Conservation (phyloP, 495 filamentous ascomycete genomes). For the Trichoderma orchidacearum region DNA sequence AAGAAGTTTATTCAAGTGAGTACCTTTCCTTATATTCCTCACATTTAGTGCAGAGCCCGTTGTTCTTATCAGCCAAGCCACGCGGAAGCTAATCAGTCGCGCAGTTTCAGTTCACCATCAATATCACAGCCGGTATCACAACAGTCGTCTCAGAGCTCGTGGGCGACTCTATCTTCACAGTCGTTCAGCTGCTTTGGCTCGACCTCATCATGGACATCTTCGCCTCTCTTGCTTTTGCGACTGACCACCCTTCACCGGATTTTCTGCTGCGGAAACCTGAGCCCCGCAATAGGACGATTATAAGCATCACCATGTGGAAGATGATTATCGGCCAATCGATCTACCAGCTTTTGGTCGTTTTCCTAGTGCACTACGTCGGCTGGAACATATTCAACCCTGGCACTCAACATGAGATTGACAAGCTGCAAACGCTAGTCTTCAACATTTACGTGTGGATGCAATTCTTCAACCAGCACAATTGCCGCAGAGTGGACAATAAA, state of each 20-base stretch:
- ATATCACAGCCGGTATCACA: conserved; percentile 78
- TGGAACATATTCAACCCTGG: conserved; percentile 21
- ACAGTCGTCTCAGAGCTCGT: conserved; percentile 52
- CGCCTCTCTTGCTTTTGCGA: conserved; percentile 81
- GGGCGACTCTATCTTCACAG: conserved; percentile 56
- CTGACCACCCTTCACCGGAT: conserved; percentile 58
- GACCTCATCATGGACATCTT: conserved; percentile 96
- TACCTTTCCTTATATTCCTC: neutral
- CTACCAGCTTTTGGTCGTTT: conserved; percentile 62
- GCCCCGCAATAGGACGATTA: conserved; percentile 61
- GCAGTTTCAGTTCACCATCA: conserved; percentile 84
- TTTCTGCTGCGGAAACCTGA: conserved; percentile 67
- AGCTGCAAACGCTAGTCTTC: conserved; percentile 61
- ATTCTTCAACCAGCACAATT: conserved; percentile 81
- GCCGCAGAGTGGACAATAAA: conserved; percentile 73
- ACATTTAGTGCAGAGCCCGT: no score
- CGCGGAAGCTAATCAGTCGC: conserved; percentile 13
- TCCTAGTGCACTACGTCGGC: conserved; percentile 55
- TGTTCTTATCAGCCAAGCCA: neutral
- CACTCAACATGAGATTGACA: conserved; percentile 14
- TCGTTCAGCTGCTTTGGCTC: conserved; percentile 82
- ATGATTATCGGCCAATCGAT: conserved; percentile 83
- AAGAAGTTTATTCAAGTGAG: conserved; percentile 52
- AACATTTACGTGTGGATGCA: conserved; percentile 95
- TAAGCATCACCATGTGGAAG: conserved; percentile 81